Evolutionary conservation across 352 stramenopile species (phyloP), one percentile per base, ranked within the genome.

Genomic region (Discostella stelligera): DNA sequence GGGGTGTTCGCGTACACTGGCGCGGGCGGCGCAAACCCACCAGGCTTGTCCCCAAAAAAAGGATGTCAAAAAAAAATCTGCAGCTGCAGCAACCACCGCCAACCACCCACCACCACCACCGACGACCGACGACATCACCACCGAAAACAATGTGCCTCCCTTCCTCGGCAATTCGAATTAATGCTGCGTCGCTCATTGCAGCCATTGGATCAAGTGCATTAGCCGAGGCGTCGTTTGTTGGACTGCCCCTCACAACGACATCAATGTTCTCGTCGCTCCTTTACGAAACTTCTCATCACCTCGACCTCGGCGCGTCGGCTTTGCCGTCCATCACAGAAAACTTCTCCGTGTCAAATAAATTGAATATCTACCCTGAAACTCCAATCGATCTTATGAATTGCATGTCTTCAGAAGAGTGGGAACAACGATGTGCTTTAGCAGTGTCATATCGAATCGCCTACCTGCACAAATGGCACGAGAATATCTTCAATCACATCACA

Each of bases 401-500:
- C 39, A 68, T 77, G 32, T 73, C 74, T 2, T 18, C 53, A 14
- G 39, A 39, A 59, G 74, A 81, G 52, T 81, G 74, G 74, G 63
- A 77, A 44, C 74, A 81, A 23, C 37, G 74, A 48, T 81, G 74
- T 32, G 55, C 74, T 0, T 61, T 81, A 46, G 74, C 74, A 18
- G 74, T 77, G 1, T 63, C 74, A 10, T 81, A 81, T 60, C 64
- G 74, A 14, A 77, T 81, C 46, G 74, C 66, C 27, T 73, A 69
- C 67, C 53, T 82, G 0, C 67, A 82, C 37, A 32, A 56, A 14
- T 82, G 74, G 74, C 67, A 78, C 20, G 69, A 78, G 37, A 82
- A 82, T 20, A 74, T 82, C 21, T 82, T 82, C 37, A 82, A 82
- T 55, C 74, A 82, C 32, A 82, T 82, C 32, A 82, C 74, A 1